Evolutionary conservation across 768 basidiomycete species (phyloP), one percentile per base, ranked within the genome.

Genomic region (Suillus americanus): DNA sequence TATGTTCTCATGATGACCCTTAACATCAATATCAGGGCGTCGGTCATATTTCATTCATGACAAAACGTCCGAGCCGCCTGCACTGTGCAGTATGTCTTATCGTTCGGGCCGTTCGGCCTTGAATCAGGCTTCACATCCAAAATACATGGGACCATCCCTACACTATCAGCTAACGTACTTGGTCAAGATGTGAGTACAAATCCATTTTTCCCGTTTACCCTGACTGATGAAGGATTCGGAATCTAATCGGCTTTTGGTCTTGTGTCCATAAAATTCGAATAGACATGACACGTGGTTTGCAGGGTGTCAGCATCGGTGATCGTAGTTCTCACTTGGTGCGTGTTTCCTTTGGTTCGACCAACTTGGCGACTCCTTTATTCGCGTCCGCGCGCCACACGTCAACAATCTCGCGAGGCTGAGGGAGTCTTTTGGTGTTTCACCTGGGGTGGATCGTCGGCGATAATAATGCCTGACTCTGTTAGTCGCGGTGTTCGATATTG

Each of bases 1-100:
- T 12, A 37, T 55, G n/a, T 55, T 55, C 35, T 55, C 54, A 56
- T 41, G 28, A 30, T 59, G 38, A 28, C 57, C 57, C 57, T 41
- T 59, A 16, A 14, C 20, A 23, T 56, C 35, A 33, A 54, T 33
- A n/a, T n/a, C 30, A 35, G 5, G 30, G 10, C 53, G 18, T 53
- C 30, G 6, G 30, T 18, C 28, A 20, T 30, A 53, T 53, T 30
- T 33, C 16, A 18, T 54, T 5, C 53, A 33, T 20, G 20, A 35
- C 12, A 54, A n/a, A 54, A 54, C 20, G 0, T 54, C 33, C 33
- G 18, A n/a, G 10, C 30, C 20, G 18, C 8, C 51, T 33, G 30
- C 20, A 33, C 33, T n/a, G n/a, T n/a, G n/a, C n/a, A n/a, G n/a
- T 30, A 20, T 20, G 30, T n/a, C 53, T 33, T 54, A 35, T 54